Conservation (phyloP, 345 rosid genomes). For the Gossypium rotundifolium region DNA sequence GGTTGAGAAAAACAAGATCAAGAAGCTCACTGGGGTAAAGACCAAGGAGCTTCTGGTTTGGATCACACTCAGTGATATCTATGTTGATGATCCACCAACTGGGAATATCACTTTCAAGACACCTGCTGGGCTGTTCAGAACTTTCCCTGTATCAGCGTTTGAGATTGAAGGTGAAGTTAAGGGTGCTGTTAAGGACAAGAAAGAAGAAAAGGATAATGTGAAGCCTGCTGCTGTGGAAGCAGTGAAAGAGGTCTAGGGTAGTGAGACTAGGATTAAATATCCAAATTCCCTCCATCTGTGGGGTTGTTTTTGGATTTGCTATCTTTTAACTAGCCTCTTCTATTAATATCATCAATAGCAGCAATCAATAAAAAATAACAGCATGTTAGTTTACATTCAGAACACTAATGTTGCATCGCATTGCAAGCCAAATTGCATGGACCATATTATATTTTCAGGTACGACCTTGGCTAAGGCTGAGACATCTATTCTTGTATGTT, state of each 20-base stretch:
- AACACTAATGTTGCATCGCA: background rate
- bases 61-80: conserved; percentile 61
- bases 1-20: conserved; percentile 57
- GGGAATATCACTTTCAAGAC: conserved; percentile 74
- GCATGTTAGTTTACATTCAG: background rate
- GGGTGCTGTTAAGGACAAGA: conserved; percentile 25
- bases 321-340: background rate
- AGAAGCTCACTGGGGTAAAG: conserved; percentile 92
- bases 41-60: conserved; percentile 81
- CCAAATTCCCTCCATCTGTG: background rate
- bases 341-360: background rate
- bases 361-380: background rate
- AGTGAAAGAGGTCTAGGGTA: conserved; percentile 27
- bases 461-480: too few relatives aligned
- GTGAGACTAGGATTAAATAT: background rate
- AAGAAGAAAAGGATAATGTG: conserved; percentile 18
- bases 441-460: background rate
- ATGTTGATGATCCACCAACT: conserved; percentile 37
- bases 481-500: too few relatives aligned
- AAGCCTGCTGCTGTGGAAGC: conserved; percentile 23
- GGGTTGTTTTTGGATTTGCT: background rate
- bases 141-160: conserved; percentile 67
- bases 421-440: background rate
- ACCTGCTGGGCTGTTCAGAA: conserved; percentile 65
- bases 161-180: conserved; percentile 38